Base-by-base conservation (phyloP, 257 asterid species). In the Mentha longifolia region DNA sequence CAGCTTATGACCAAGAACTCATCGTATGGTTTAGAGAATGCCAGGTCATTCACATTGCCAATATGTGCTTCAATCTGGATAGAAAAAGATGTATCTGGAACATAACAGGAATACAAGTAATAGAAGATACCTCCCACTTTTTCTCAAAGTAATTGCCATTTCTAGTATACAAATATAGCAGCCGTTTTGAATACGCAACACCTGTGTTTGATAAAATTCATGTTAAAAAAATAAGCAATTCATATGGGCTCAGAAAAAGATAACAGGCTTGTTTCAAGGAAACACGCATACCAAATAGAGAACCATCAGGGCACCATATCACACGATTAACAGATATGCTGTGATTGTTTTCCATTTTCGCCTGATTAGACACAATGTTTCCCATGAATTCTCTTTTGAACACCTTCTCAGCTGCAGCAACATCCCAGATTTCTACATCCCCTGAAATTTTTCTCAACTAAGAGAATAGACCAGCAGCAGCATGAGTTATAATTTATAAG, bases 11-110 rank as follows among this genome's bases (percentile, higher is more conserved):
- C 56, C 25, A 86, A 65, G 63, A 82, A 81, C 71, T 77, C 77
- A 60, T 80, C 81, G 37, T 77, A 1, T 42, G 83, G 86, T 55
- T 80, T 81, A 33, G 89, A 70, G 78, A 91, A 91, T 37, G 88
- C 94, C 25, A 91, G 75, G 78, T 91, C 97, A 77, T 88, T 85
- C 42, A 88, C 94, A 57, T 87, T 68, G 61, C 96, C 94, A 56
- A 51, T 61, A 77, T 91, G 97, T 15, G 96, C 97, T 60, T 81
- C 89, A 46, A 91, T 81, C 96, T 91, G 84, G 47, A 52, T 4
- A 61, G 35, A 33, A 45, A 28, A 59, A 47, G 37, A 45, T 2
- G 35, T 35, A 20, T 67, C 9, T 13, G 12, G 41, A n/a, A 35
- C 56, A 65, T 25, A 63, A 55, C 20, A 8, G 35, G 59, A 66